Percentiles rank a stretch among this genome's conserved stretches.
phyloP scores from a whole-genome alignment of 176 grass and related monocot genomes.

The Tillandsia fasciculata region DNA sequence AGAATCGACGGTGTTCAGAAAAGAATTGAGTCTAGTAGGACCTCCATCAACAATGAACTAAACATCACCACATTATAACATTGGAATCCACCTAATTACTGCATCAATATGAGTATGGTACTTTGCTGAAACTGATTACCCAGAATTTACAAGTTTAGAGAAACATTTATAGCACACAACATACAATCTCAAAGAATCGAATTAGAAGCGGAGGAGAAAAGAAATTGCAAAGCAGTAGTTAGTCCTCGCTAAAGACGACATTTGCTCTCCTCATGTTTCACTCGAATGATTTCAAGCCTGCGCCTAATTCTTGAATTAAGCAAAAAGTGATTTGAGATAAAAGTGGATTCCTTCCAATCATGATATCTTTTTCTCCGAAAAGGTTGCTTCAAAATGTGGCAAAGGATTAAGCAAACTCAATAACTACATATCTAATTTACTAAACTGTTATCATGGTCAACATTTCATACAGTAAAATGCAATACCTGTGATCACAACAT shows the following conservation, averaged over 20 bases:
- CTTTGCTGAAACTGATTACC: background rate
- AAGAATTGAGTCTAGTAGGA: background rate
- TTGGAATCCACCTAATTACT: background rate
- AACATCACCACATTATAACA: too few relatives aligned
- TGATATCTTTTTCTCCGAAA: too few relatives aligned
- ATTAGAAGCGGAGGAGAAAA: background rate
- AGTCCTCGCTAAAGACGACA: background rate
- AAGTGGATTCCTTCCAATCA: too few relatives aligned
- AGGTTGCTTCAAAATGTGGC: too few relatives aligned
- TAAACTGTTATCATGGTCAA: background rate
- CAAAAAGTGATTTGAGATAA: too few relatives aligned
- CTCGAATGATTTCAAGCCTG: too few relatives aligned
- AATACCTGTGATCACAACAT: conserved; percentile 87
- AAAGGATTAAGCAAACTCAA: background rate
- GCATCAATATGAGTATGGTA: background rate
- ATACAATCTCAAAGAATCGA: background rate
- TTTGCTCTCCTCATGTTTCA: too few relatives aligned
- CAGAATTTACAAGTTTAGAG: background rate
- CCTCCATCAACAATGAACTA: too few relatives aligned
- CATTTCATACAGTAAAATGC: background rate
- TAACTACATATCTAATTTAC: background rate
- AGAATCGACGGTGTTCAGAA: background rate
- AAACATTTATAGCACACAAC: background rate
- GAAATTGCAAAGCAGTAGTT: background rate
- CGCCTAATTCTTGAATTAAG: too few relatives aligned